These are phyloP conservation scores for Boletellus ananiceps DNA, from an alignment of 768 basidiomycete genomes.

Conservation along the genomic window DNA sequence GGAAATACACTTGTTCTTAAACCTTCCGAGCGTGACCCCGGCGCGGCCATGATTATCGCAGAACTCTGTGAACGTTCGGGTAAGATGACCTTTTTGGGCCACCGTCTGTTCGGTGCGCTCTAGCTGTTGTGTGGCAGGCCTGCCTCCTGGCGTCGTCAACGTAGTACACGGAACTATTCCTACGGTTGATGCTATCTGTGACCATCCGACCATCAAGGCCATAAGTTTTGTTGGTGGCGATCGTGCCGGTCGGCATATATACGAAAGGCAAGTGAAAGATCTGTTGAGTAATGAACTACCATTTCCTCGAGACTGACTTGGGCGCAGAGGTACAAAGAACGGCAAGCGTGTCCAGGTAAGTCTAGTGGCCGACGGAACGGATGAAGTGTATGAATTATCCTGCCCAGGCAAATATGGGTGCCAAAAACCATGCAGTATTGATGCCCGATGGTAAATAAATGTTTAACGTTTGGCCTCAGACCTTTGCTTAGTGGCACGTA, in stretches of 20 bases:
- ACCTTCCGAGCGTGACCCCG: slow-evolving; percentile 94
- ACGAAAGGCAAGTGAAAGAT: slow-evolving; percentile 54
- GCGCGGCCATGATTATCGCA: slow-evolving; percentile 96
- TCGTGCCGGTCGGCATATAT: slow-evolving; percentile 90
- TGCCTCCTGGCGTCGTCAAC: slow-evolving; percentile 87
- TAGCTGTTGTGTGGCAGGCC: slow-evolving; percentile 37
- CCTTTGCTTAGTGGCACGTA: not conserved
- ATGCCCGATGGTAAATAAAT: slow-evolving; percentile 80
- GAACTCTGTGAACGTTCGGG: slow-evolving; percentile 89
- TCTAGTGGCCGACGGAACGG: slow-evolving; percentile 8
- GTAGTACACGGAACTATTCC: slow-evolving; percentile 86
- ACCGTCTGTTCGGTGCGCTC: not conserved
- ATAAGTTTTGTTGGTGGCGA: slow-evolving; percentile 97
- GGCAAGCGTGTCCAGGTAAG: slow-evolving; percentile 84
- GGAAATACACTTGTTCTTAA: slow-evolving; percentile 95
- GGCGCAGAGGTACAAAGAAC: slow-evolving; percentile 65
- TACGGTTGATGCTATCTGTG: slow-evolving; percentile 92
- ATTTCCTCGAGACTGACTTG: slow-evolving; percentile 3
- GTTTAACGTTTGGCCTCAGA: not conserved
- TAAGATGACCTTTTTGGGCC: slow-evolving; percentile 10
- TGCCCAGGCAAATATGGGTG: slow-evolving; percentile 74
- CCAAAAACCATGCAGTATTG: slow-evolving; percentile 91
- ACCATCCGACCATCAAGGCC: slow-evolving; percentile 85
- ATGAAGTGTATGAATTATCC: not conserved
- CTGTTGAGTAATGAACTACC: slow-evolving; percentile 1